These are phyloP conservation scores for Penicillium sp. DNA, from an alignment of 2,329 filamentous ascomycete species.

Conservation along the genomic window DNA sequence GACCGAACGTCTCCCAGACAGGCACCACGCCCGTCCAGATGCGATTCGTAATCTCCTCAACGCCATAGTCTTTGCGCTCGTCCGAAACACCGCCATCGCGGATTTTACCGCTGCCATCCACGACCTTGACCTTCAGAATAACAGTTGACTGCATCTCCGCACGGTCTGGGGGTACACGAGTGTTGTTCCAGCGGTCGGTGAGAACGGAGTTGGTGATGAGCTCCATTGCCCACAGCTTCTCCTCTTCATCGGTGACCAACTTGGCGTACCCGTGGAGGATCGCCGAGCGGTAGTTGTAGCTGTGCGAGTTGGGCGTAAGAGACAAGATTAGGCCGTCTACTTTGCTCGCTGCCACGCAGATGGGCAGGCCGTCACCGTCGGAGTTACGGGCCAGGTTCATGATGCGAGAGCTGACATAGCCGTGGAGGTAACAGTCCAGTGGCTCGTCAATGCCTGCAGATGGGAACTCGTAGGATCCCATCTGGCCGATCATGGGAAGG, in stretches of 20 bases:
- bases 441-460: conserved; percentile 64
- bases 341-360: conserved; percentile 72
- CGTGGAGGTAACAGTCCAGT: conserved; percentile 78
- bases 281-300: conserved; percentile 83
- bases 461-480: conserved; percentile 70
- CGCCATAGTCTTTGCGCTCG: conserved; percentile 57
- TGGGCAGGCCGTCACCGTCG: conserved; percentile 60
- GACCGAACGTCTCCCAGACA: conserved; percentile 64
- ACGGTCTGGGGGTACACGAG: conserved; percentile 68
- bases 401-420: conserved; percentile 77
- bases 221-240: conserved; percentile 77
- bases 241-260: conserved; percentile 65
- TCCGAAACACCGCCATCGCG: conserved; percentile 66
- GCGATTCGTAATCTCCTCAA: conserved; percentile 49
- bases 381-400: conserved; percentile 63
- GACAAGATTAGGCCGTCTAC: conserved; percentile 79
- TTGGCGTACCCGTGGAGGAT: conserved; percentile 74
- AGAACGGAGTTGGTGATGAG: conserved; percentile 76
- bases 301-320: conserved; percentile 77
- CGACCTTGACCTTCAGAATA: conserved; percentile 69
- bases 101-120: conserved; percentile 74
- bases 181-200: conserved; percentile 67
- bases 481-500: conserved; percentile 83
- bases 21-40: conserved; percentile 67
- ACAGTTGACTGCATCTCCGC: conserved; percentile 75